Evolutionary conservation across 495 filamentous ascomycete species (phyloP).

Genomic region (Pseudomonodictys pantanalensis): DNA sequence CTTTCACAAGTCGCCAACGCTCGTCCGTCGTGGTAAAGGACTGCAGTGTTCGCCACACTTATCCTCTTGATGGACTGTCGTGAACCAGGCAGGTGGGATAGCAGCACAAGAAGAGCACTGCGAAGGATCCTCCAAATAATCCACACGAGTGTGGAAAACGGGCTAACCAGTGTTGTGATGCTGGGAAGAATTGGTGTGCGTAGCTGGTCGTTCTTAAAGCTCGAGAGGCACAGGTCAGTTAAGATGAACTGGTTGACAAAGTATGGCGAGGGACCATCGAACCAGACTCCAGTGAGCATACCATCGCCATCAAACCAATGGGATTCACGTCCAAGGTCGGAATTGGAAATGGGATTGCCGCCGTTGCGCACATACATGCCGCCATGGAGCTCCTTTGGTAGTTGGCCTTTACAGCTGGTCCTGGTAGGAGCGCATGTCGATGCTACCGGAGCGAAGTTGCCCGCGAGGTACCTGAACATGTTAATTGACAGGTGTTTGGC

Average conservation of each 20-base stretch:
- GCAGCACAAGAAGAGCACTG: slow-evolving; percentile 51
- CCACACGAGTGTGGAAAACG: slow-evolving; percentile 43
- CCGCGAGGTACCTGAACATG: slow-evolving; percentile 48
- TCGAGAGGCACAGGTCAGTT: slow-evolving; percentile 59
- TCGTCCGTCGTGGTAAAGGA: slow-evolving; percentile 63
- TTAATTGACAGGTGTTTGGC: neutral
- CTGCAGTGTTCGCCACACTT: slow-evolving; percentile 62
- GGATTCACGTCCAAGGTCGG: slow-evolving; percentile 53
- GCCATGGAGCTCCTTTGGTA: slow-evolving; percentile 58
- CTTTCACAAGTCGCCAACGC: slow-evolving; percentile 65
- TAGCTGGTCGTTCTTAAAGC: slow-evolving; percentile 44
- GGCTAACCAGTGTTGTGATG: slow-evolving; percentile 59
- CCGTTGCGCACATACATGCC: slow-evolving; percentile 70
- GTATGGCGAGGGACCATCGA: slow-evolving; percentile 51
- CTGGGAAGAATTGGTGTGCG: slow-evolving; percentile 57
- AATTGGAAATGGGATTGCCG: slow-evolving; percentile 61
- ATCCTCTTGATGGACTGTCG: slow-evolving; percentile 55
- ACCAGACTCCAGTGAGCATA: slow-evolving; percentile 64
- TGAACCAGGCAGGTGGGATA: slow-evolving; percentile 55
- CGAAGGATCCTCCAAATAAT: slow-evolving; percentile 50
- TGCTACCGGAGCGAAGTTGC: slow-evolving; percentile 64
- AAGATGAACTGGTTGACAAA: slow-evolving; percentile 65
- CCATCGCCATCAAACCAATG: slow-evolving; percentile 74
- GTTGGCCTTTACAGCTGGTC: slow-evolving; percentile 52
- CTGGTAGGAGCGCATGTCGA: slow-evolving; percentile 47